These are phyloP conservation scores for Diplodia seriata DNA, from an alignment of 2,329 filamentous ascomycete species.

Conservation along the genomic window DNA sequence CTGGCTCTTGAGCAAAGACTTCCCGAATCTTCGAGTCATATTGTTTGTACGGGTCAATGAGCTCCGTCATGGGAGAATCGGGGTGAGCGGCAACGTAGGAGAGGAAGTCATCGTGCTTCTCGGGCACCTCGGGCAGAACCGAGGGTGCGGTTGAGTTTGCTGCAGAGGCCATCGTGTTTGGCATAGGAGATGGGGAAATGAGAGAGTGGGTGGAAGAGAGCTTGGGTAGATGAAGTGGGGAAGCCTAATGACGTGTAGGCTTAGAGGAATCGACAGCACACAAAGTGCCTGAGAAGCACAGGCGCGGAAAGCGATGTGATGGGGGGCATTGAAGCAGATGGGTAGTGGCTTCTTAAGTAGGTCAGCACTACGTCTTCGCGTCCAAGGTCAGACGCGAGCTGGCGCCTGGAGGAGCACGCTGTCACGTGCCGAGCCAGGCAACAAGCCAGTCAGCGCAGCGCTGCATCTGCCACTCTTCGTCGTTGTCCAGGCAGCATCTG, in stretches of 20 bases:
- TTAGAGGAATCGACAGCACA: background rate
- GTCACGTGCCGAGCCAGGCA: slow-evolving; percentile 23
- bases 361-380: background rate
- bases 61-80: slow-evolving; percentile 60
- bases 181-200: background rate
- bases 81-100: slow-evolving; percentile 63
- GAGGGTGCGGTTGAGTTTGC: background rate
- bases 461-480: slow-evolving; percentile 12
- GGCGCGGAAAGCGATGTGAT: background rate
- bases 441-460: slow-evolving; percentile 3
- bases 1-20: slow-evolving; percentile 71
- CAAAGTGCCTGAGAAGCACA: background rate
- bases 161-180: slow-evolving; percentile 8
- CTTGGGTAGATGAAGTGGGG: background rate
- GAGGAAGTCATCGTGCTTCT: slow-evolving; percentile 52
- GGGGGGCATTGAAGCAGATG: slow-evolving; percentile 12
- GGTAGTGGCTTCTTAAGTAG: slow-evolving; percentile 12
- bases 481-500: slow-evolving; percentile 12
- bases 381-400: slow-evolving; percentile 1
- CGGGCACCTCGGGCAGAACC: slow-evolving; percentile 48
- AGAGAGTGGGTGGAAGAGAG: background rate
- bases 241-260: background rate
- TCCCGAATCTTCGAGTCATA: slow-evolving; percentile 72
- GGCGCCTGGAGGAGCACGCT: slow-evolving; percentile 18
- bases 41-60: slow-evolving; percentile 70